These are phyloP conservation scores for Xylaria sp. DNA, from an alignment of 2,329 filamentous ascomycete species.

Conservation along the genomic window DNA sequence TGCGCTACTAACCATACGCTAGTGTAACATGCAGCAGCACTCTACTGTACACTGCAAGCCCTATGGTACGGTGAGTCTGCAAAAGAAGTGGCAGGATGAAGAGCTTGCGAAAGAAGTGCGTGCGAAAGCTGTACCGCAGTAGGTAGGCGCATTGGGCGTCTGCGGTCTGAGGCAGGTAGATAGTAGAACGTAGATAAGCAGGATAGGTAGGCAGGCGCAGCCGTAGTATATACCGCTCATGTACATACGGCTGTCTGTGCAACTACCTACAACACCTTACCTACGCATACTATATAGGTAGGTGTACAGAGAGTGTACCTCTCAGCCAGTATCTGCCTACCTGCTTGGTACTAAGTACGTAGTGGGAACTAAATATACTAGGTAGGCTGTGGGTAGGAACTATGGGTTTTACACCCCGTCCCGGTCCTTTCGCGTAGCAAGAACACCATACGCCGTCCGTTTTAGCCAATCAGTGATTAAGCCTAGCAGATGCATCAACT, in stretches of 20 bases:
- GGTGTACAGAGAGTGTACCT: not conserved
- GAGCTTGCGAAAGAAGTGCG: not conserved
- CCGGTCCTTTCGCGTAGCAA: constrained; percentile 20
- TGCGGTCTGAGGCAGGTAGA: not conserved
- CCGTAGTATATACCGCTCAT: too few species aligned
- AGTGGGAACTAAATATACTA: constrained; percentile 11
- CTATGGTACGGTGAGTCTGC: not conserved
- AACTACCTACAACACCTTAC: too few species aligned
- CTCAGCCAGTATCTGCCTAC: not conserved
- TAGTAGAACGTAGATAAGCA: not conserved
- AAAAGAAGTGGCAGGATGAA: constrained; percentile 5
- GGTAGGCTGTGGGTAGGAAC: constrained; percentile 23
- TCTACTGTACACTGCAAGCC: not conserved
- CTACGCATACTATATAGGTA: too few species aligned
- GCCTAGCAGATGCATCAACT: constrained; percentile 25
- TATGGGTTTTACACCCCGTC: constrained; percentile 1
- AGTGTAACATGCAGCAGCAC: not conserved
- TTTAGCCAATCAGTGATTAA: constrained; percentile 26
- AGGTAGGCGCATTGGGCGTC: not conserved
- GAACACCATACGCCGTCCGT: constrained; percentile 25
- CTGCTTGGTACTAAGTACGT: not conserved
- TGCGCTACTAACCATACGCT: not conserved
- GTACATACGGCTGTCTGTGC: not conserved
- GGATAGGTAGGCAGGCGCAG: not conserved
- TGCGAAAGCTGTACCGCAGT: not conserved